Base-by-base conservation (phyloP, 2,329 filamentous ascomycete genomes). In the Lithohypha guttulata region DNA sequence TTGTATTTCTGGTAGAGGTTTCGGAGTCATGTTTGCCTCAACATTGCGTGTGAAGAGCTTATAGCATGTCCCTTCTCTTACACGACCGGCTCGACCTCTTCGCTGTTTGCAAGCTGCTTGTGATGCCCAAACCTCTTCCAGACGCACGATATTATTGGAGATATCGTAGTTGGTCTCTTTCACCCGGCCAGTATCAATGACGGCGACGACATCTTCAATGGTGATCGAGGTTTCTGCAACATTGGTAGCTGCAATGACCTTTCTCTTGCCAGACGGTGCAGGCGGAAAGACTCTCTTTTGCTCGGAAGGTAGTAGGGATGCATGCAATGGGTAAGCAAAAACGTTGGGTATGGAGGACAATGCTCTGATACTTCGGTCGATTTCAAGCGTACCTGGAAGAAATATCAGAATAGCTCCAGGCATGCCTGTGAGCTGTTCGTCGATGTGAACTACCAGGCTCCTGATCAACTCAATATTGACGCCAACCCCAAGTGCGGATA, bases 191-290 rank as follows among this genome's bases (percentile, higher is more conserved):
- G 82, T 91, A 58, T 98, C 91, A 47, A 98, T 89, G 31, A 98
- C 91, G 2, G 84, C 89, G 2, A 96, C 83, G 38, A 98, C 84
- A 55, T 98, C 91, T 55, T 95, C 87, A 44, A 98, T 98, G 0
- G 91, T 98, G 57, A 98, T 96, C 2, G 91, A 96, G 0, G 91
- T 98, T 59, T 98, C 91, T 2, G 91, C 91, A 2, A 98, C 89
- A 53, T 98, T 98, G 30, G 91, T 98, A 1, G 91, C 84, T 5
- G 89, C 84, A 22, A 98, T 83, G 9, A 98, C 76, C 61, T 98
- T 98, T 23, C 91, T 74, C 61, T 84, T 87, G 0, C 86, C 86
- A 2, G 65, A 59, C 0, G 89, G 87, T 3, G 91, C 65, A 10
- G 70, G 69, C 19, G 75, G 70, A 56, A 98, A 98, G 1, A 98